phyloP scores from a whole-genome alignment of 2,329 filamentous ascomycete species.

The Neoscytalidium dimidiatum region DNA sequence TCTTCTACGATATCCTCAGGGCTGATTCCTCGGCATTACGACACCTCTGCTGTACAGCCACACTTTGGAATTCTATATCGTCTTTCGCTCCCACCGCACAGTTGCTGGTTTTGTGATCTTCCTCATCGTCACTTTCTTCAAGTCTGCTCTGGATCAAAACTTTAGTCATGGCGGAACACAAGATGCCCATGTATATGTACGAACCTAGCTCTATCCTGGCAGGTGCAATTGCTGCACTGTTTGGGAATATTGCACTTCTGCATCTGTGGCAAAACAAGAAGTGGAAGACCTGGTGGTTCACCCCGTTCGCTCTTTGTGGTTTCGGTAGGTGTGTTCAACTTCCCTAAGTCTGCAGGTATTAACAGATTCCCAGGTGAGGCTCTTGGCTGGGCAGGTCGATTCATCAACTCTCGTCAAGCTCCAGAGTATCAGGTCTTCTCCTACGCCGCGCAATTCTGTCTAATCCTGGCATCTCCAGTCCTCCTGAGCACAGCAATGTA shows the following conservation, averaged over 20 bases:
- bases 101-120: too few species aligned
- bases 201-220: neutral
- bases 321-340: neutral
- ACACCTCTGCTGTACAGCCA: too few species aligned
- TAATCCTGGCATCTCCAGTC: neutral
- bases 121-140: too few species aligned
- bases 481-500: neutral
- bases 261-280: neutral
- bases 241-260: neutral
- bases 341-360: neutral
- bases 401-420: neutral
- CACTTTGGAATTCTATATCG: too few species aligned
- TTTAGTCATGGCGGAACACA: neutral
- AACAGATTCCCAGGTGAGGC: neutral
- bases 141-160: neutral
- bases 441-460: neutral
- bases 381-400: neutral
- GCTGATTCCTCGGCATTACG: neutral
- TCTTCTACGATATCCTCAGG: neutral
- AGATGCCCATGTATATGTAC: neutral
- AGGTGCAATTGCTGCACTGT: neutral
- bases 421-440: neutral
- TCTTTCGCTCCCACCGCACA: neutral
- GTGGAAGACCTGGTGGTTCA: neutral
- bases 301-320: neutral